Percentiles rank a stretch among this genome's conserved stretches.
phyloP scores from a whole-genome alignment of 768 basidiomycete species.

The Punctularia strigosozonata region DNA sequence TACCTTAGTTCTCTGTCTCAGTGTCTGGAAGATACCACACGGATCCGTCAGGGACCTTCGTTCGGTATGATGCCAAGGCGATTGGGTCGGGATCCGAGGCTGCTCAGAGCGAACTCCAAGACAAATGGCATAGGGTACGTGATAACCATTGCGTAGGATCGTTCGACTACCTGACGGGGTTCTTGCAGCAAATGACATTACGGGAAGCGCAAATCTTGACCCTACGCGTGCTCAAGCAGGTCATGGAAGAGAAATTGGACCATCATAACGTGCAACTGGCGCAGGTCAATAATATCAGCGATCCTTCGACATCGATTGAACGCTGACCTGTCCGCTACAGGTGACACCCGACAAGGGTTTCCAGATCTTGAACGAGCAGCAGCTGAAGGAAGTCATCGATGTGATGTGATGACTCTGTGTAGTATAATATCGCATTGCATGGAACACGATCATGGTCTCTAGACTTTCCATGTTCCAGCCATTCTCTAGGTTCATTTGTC shows the following conservation, averaged over 20 bases:
- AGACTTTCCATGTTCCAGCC: no score
- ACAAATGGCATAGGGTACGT: slow-evolving; percentile 88
- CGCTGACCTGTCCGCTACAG: slow-evolving; percentile 28
- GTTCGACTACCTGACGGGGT: not conserved
- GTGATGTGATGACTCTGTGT: slow-evolving; percentile 65
- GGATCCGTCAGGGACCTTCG: slow-evolving; percentile 96
- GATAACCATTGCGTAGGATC: not conserved
- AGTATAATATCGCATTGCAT: no score
- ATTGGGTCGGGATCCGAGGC: slow-evolving; percentile 98
- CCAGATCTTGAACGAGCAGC: slow-evolving; percentile 73
- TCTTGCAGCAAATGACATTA: slow-evolving; percentile 77
- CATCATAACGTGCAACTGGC: slow-evolving; percentile 98
- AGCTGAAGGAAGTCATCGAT: slow-evolving; percentile 78
- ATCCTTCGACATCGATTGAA: slow-evolving; percentile 1
- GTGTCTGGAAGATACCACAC: slow-evolving; percentile 70
- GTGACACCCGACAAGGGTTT: slow-evolving; percentile 82
- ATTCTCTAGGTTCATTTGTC: no score
- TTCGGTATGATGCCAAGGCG: slow-evolving; percentile 94
- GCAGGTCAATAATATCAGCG: slow-evolving; percentile 43
- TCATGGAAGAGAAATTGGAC: slow-evolving; percentile 99
- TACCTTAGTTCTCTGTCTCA: not conserved
- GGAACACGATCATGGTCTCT: no score
- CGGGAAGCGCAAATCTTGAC: slow-evolving; percentile 80
- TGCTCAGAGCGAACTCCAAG: slow-evolving; percentile 92
- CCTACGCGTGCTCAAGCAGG: slow-evolving; percentile 89